Base-by-base conservation (phyloP, 2,329 filamentous ascomycete species). In the Bimuria novae-zelandiae region DNA sequence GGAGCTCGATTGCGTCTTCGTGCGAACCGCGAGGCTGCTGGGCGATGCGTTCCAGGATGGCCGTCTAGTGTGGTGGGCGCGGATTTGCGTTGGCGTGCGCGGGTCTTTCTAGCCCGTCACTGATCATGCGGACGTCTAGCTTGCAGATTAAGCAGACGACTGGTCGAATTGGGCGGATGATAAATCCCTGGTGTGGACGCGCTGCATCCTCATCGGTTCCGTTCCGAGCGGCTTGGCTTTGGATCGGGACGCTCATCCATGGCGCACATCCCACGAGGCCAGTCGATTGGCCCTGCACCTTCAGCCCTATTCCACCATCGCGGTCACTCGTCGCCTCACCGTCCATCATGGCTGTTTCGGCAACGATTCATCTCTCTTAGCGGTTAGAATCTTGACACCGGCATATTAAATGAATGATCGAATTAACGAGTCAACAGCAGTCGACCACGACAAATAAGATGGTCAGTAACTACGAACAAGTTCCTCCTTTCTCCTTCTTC, bases 1-100 rank as follows among this genome's bases (percentile, higher is more conserved):
- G 64, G 51, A 72, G 70, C 67, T 73, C 70, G 46, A 71, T 63
- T 46, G 59, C 56, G 49, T 67, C 54, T 40, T 57, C 52, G 54
- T 43, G 48, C 57, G 49, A 55, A 47, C 49, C 55, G 51, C 62
- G 54, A 50, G 58, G 63, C 52, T 49, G 56, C 22, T 58, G 45
- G 46, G 59, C 52, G 54, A 59, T 52, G 56, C 49, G 44, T 61
- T 64, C 69, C 67, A 72, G 63, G 62, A 50, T 69, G 59, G 57
- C 39, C 19, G 55, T 40, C 22, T 23, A 39, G 44, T 47, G 55
- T 56, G 44, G 55, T 23, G 33, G 29, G 33, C 21, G 43, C 27
- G 36, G 35, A 17, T 40, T 19, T 25, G 32, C 19, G 33, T 19
- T 22, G 1, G 27, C 35, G 35, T 19, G 11, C 2, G 43, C 21